Conservation (phyloP, 2,329 filamentous ascomycete species). For the Pyricularia pennisetigena region DNA sequence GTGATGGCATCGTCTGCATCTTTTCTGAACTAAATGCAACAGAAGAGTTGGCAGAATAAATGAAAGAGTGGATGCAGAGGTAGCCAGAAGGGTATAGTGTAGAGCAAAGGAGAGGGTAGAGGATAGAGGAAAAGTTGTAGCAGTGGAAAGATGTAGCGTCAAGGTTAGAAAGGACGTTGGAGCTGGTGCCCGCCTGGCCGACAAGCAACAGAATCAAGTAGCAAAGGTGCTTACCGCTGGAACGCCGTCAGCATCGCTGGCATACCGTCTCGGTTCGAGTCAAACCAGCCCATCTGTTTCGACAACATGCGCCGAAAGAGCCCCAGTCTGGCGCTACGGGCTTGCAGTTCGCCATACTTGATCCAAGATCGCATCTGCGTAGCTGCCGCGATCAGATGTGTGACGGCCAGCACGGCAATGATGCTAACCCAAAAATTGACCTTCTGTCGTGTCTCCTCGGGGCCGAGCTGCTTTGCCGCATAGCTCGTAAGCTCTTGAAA, state of each 20-base stretch:
- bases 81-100: too few relatives aligned
- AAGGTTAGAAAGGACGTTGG: too few relatives aligned
- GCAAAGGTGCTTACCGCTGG: slow-evolving; percentile 51
- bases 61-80: too few relatives aligned
- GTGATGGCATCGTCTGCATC: too few relatives aligned
- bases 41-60: neutral
- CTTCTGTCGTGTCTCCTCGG: slow-evolving; percentile 34
- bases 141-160: too few relatives aligned
- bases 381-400: slow-evolving; percentile 45
- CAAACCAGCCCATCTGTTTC: slow-evolving; percentile 76
- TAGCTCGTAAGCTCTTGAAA: slow-evolving; percentile 64
- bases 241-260: slow-evolving; percentile 60
- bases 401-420: slow-evolving; percentile 52
- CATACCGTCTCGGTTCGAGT: slow-evolving; percentile 60
- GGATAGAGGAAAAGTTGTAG: too few relatives aligned
- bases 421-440: slow-evolving; percentile 52
- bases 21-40: too few relatives aligned
- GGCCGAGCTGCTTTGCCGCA: slow-evolving; percentile 42
- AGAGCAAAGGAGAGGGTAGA: too few relatives aligned
- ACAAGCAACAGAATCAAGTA: neutral
- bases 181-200: neutral
- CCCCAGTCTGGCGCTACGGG: slow-evolving; percentile 49
- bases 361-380: slow-evolving; percentile 64
- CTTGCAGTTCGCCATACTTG: slow-evolving; percentile 72
- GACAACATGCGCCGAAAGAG: slow-evolving; percentile 61